Evolutionary conservation across 805 yeast genomes (phyloP).

Genomic region (Starmerella cellae): DNA sequence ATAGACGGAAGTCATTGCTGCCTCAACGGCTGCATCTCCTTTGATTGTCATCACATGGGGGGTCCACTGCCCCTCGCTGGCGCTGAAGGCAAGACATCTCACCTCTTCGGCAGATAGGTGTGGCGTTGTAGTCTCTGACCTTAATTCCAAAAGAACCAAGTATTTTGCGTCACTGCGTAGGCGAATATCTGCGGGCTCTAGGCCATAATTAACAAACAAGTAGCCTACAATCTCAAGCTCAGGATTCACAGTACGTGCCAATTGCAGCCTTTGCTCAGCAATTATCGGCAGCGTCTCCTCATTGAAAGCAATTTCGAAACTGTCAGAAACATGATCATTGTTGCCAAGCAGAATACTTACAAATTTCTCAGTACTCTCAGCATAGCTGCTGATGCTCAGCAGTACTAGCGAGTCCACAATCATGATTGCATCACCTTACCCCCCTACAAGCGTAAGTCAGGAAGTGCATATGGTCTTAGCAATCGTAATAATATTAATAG

Average conservation of each 20-base stretch:
- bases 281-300: not conserved
- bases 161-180: not conserved
- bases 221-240: not conserved
- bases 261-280: conserved; percentile 2
- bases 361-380: not conserved
- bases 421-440: too few relatives aligned
- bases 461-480: too few relatives aligned
- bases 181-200: not conserved
- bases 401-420: conserved; percentile 1
- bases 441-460: too few relatives aligned
- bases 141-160: not conserved
- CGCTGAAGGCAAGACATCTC: not conserved
- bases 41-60: not conserved
- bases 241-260: conserved; percentile 1
- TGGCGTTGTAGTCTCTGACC: not conserved
- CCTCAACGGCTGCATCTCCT: not conserved
- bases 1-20: conserved; percentile 1
- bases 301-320: not conserved
- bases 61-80: not conserved
- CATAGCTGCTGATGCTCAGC: conserved; percentile 1
- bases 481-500: too few relatives aligned
- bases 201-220: conserved; percentile 4
- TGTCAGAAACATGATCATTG: not conserved
- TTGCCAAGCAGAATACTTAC: conserved; percentile 5
- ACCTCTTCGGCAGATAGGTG: not conserved